phyloP scores from a whole-genome alignment of 2,329 filamentous ascomycete species.

The Claviceps cyperi region DNA sequence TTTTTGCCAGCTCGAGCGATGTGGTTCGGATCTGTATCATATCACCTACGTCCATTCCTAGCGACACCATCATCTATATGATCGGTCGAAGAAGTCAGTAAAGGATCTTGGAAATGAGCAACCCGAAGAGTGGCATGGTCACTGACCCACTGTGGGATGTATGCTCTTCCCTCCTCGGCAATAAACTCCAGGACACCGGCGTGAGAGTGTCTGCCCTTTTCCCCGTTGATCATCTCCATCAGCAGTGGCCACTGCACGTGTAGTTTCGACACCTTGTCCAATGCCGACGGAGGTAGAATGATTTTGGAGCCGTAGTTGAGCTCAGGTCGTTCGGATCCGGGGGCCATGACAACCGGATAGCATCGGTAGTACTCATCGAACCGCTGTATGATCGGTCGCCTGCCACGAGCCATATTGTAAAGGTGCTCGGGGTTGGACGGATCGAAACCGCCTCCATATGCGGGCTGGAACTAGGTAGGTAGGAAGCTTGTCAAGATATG shows the following conservation, averaged over 20 bases:
- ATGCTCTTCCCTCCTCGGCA: slow-evolving; percentile 90
- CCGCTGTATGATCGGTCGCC: slow-evolving; percentile 46
- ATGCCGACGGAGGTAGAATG: slow-evolving; percentile 85
- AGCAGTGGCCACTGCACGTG: slow-evolving; percentile 97
- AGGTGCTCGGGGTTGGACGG: slow-evolving; percentile 33
- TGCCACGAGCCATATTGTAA: slow-evolving; percentile 33
- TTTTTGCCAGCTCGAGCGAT: slow-evolving; percentile 73
- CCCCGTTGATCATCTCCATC: slow-evolving; percentile 88
- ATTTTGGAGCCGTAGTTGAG: slow-evolving; percentile 97
- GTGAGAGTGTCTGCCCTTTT: slow-evolving; percentile 67
- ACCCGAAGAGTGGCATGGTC: too few species aligned
- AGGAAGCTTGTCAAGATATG: background rate
- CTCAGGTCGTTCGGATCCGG: slow-evolving; percentile 73
- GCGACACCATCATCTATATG: slow-evolving; percentile 76
- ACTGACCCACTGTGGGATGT: slow-evolving; percentile 84
- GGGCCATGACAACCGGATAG: slow-evolving; percentile 90
- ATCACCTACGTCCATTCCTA: slow-evolving; percentile 80
- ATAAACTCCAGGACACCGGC: slow-evolving; percentile 95
- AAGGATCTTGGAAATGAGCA: background rate
- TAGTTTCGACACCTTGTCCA: slow-evolving; percentile 90
- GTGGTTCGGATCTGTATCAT: slow-evolving; percentile 92
- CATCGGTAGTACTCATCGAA: slow-evolving; percentile 99
- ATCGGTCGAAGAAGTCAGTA: background rate
- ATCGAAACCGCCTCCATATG: slow-evolving; percentile 29
- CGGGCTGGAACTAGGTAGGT: slow-evolving; percentile 11